These are phyloP conservation scores for Neurospora sp. DNA, from an alignment of 2,329 filamentous ascomycete species.

Conservation along the genomic window DNA sequence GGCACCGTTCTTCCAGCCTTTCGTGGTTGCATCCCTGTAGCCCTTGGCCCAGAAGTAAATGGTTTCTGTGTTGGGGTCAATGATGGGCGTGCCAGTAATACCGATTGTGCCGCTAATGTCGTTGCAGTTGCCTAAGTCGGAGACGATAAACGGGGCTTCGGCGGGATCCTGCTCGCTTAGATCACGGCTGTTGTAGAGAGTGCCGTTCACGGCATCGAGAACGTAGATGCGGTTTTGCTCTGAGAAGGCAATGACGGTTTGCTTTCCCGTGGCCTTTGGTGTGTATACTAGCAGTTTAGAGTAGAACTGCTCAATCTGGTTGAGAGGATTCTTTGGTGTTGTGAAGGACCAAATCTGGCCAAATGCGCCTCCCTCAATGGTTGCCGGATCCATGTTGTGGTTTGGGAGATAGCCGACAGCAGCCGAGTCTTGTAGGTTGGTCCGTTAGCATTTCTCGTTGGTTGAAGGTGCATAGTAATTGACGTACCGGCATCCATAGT, in stretches of 20 bases:
- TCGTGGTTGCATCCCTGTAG: constrained; percentile 2
- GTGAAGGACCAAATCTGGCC: constrained; percentile 26
- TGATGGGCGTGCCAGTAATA: constrained; percentile 36
- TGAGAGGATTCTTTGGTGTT: constrained; percentile 21
- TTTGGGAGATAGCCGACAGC: constrained; percentile 24
- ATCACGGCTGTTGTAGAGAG: constrained; percentile 33
- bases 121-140: constrained; percentile 38
- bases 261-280: constrained; percentile 28
- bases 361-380: constrained; percentile 25
- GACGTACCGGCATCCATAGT: constrained; percentile 3
- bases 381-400: constrained; percentile 29
- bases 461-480: no score
- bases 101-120: constrained; percentile 38
- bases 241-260: constrained; percentile 45
- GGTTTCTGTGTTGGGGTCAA: constrained; percentile 34
- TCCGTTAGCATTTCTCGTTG: neutral
- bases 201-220: constrained; percentile 44
- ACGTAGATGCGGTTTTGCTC: constrained; percentile 51
- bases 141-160: constrained; percentile 38
- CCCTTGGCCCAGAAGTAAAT: constrained; percentile 18
- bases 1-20: constrained; percentile 4
- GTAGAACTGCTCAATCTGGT: constrained; percentile 29
- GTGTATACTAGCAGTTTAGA: constrained; percentile 42
- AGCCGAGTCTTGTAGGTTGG: constrained; percentile 3
- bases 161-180: constrained; percentile 3